phyloP scores from a whole-genome alignment of 352 stramenopile species.

The Phytophthora agathidicida region DNA sequence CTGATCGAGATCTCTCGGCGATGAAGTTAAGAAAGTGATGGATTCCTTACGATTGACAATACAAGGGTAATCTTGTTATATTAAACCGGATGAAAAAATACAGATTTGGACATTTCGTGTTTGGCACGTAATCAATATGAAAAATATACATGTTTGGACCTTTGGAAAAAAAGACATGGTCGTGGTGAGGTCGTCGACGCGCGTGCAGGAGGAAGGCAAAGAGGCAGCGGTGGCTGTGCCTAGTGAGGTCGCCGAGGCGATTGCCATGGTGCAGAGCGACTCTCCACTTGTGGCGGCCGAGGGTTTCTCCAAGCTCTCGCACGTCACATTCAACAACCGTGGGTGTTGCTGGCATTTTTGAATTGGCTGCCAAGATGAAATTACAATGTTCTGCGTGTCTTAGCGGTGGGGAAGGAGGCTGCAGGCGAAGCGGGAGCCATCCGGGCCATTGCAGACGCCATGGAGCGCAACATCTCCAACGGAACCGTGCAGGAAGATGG shows the following conservation, averaged over 20 bases:
- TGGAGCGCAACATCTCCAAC: constrained; percentile 70
- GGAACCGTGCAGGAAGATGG: constrained; percentile 67
- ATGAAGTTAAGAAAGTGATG: constrained; percentile 1
- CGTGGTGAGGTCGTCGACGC: constrained; percentile 54
- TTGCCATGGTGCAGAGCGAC: constrained; percentile 61
- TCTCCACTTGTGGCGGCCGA: constrained; percentile 60
- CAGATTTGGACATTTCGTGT: neutral
- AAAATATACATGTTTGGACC: neutral
- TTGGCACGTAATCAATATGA: constrained; percentile 12
- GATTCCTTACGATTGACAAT: constrained; percentile 9
- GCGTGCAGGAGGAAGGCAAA: constrained; percentile 49
- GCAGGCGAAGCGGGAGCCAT: constrained; percentile 65
- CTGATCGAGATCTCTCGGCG: too few relatives aligned
- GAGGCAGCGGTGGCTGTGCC: constrained; percentile 44
- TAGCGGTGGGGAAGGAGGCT: constrained; percentile 72
- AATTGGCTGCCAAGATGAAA: too few relatives aligned
- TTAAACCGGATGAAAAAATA: neutral
- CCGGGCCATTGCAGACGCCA: constrained; percentile 60
- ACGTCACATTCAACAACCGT: constrained; percentile 85
- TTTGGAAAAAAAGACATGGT: constrained; percentile 26
- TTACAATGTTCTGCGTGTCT: neutral
- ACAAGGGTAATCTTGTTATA: neutral
- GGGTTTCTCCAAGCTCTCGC: constrained; percentile 73
- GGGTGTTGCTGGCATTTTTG: constrained; percentile 9
- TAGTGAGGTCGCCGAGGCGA: constrained; percentile 59